Conservation (phyloP, 1,284 basidiomycete species). For the Nidula niveotomentosa region DNA sequence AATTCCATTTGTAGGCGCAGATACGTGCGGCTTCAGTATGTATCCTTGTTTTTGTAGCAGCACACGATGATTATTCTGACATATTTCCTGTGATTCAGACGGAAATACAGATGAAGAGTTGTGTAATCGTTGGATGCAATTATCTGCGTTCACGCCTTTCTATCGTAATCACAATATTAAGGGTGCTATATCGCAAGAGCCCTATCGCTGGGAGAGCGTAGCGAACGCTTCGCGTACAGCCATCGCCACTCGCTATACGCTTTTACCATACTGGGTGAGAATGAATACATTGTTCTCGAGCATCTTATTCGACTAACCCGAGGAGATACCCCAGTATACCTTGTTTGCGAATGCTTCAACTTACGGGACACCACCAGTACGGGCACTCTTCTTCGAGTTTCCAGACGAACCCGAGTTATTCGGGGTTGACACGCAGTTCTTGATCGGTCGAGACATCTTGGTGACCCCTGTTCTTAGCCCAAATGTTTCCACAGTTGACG, state of each 20-base stretch:
- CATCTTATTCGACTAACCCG: neutral
- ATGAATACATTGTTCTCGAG: neutral
- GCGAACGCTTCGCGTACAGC: conserved; percentile 72
- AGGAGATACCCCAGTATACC: conserved; percentile 48
- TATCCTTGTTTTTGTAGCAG: conserved; percentile 6
- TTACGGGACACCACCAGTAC: conserved; percentile 65
- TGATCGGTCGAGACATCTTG: conserved; percentile 68
- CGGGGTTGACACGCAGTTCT: conserved; percentile 65
- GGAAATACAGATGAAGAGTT: conserved; percentile 80
- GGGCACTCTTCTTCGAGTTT: conserved; percentile 78
- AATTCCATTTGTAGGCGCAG: conserved; percentile 77
- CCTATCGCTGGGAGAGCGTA: conserved; percentile 76
- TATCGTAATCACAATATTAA: conserved; percentile 69
- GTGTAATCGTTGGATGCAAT: conserved; percentile 81
- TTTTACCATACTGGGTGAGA: conserved; percentile 76
- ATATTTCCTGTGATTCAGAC: conserved; percentile 28
- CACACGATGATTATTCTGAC: conserved; percentile 6
- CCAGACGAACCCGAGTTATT: conserved; percentile 68
- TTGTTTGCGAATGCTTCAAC: conserved; percentile 71
- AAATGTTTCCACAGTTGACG: conserved; percentile 44
- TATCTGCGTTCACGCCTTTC: conserved; percentile 76
- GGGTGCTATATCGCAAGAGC: conserved; percentile 68
- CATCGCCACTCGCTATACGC: conserved; percentile 62
- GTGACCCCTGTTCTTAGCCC: conserved; percentile 74
- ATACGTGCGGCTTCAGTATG: conserved; percentile 67